Conservation (phyloP, 2,329 filamentous ascomycete species). For the Ceratocystis smalleyi region DNA sequence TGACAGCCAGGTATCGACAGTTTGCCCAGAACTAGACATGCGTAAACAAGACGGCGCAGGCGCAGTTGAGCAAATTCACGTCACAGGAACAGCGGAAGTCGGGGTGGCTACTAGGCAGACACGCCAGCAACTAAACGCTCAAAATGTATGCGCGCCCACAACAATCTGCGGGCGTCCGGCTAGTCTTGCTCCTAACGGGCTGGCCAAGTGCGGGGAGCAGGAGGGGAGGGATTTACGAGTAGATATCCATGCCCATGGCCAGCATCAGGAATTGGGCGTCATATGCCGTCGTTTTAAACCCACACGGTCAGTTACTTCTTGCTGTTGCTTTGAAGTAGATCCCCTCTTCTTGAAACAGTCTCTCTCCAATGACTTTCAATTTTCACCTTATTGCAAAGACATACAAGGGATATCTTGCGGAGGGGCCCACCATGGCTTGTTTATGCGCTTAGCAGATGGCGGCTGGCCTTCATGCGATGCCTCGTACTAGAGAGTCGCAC, state of each 20-base stretch:
- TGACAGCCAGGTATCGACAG: not conserved
- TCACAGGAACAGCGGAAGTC: not conserved
- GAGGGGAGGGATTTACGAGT: not conserved
- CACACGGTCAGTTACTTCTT: not conserved
- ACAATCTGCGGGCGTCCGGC: not conserved
- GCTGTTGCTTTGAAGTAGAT: not conserved
- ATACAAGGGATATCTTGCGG: not conserved
- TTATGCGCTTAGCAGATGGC: not conserved
- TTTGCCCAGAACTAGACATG: not conserved
- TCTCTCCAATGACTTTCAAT: not conserved
- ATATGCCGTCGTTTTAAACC: not conserved
- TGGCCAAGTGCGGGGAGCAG: not conserved
- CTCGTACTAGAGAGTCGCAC: too few species aligned
- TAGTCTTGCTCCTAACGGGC: not conserved
- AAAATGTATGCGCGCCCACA: not conserved
- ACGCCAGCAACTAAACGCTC: not conserved
- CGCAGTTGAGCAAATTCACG: not conserved
- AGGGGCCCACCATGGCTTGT: not conserved
- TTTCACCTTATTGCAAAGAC: not conserved
- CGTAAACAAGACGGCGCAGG: not conserved
- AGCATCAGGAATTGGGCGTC: not conserved
- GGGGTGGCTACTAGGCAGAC: not conserved
- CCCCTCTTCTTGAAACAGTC: conserved; percentile 1
- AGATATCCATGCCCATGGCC: not conserved
- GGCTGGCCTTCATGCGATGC: not conserved